Evolutionary conservation across 108 stramenopile genomes (phyloP).

Genomic region (Nitzschia palea): DNA sequence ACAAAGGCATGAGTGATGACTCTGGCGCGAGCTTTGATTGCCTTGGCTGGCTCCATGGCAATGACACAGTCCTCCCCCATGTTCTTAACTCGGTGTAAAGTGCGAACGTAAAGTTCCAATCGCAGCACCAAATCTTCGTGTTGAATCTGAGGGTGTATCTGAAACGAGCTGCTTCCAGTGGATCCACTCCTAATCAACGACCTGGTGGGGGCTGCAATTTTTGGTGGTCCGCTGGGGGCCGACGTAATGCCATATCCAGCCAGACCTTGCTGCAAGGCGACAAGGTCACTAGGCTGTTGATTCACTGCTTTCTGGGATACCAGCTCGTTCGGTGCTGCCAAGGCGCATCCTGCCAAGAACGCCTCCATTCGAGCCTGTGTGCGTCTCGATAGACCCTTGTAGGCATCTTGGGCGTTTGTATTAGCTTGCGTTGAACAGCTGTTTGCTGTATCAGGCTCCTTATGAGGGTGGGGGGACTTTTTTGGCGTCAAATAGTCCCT

Average conservation of each 20-base stretch:
- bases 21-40: slow-evolving; percentile 58
- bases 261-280: slow-evolving; percentile 30
- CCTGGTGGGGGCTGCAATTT: not conserved
- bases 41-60: slow-evolving; percentile 62
- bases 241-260: slow-evolving; percentile 17
- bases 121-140: slow-evolving; percentile 57
- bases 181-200: not conserved
- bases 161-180: not conserved
- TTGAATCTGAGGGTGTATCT: slow-evolving; percentile 50
- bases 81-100: slow-evolving; percentile 38
- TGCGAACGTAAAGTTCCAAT: slow-evolving; percentile 75
- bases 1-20: slow-evolving; percentile 59
- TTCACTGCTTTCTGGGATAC: slow-evolving; percentile 4
- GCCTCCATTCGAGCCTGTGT: slow-evolving; percentile 78
- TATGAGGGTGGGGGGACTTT: not conserved
- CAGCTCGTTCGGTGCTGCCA: slow-evolving; percentile 49
- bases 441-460: not conserved
- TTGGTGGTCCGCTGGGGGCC: not conserved
- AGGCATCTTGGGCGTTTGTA: slow-evolving; percentile 15
- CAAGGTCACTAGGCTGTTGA: not conserved
- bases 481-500: slow-evolving; percentile 22
- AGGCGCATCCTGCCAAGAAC: slow-evolving; percentile 62
- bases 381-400: slow-evolving; percentile 47
- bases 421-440: slow-evolving; percentile 2
- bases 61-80: slow-evolving; percentile 74